These are phyloP conservation scores for Sporobolomyces roseus DNA, from an alignment of 768 basidiomycete genomes.

Conservation along the genomic window DNA sequence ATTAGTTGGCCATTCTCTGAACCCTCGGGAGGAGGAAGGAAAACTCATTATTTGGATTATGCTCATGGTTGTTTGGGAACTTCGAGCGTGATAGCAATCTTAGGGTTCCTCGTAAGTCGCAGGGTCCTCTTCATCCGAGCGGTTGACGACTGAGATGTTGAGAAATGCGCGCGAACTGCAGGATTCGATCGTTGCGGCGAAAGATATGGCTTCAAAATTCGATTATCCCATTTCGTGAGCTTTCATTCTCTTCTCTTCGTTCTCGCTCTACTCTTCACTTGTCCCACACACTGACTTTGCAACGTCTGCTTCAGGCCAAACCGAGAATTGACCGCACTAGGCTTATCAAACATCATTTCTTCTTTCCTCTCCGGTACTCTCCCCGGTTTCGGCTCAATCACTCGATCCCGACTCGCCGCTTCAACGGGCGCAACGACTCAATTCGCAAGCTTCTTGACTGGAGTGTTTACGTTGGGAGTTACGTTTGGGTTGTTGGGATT, in stretches of 20 bases:
- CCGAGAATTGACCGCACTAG: constrained; percentile 89
- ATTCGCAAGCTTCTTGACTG: constrained; percentile 56
- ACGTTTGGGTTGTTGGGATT: constrained; percentile 85
- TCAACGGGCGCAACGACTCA: constrained; percentile 85
- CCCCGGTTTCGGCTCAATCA: constrained; percentile 89
- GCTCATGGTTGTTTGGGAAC: constrained; percentile 21
- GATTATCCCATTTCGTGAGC: constrained; percentile 44
- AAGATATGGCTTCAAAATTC: constrained; percentile 56
- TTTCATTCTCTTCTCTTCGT: background rate
- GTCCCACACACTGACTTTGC: background rate
- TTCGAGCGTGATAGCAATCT: constrained; percentile 66
- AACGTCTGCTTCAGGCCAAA: constrained; percentile 60
- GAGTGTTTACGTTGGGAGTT: constrained; percentile 56
- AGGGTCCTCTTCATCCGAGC: background rate
- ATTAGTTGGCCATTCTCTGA: constrained; percentile 61
- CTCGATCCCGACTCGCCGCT: constrained; percentile 83
- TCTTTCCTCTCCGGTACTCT: constrained; percentile 83
- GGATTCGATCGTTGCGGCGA: constrained; percentile 91
- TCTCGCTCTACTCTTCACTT: no score
- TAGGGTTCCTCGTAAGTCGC: constrained; percentile 65
- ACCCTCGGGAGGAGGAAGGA: background rate
- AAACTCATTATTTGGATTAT: constrained; percentile 13
- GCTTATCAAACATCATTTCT: constrained; percentile 49
- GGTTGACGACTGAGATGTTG: background rate
- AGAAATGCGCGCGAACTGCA: background rate